Base-by-base conservation (phyloP, 768 basidiomycete genomes). In the Naganishia kalamii region DNA sequence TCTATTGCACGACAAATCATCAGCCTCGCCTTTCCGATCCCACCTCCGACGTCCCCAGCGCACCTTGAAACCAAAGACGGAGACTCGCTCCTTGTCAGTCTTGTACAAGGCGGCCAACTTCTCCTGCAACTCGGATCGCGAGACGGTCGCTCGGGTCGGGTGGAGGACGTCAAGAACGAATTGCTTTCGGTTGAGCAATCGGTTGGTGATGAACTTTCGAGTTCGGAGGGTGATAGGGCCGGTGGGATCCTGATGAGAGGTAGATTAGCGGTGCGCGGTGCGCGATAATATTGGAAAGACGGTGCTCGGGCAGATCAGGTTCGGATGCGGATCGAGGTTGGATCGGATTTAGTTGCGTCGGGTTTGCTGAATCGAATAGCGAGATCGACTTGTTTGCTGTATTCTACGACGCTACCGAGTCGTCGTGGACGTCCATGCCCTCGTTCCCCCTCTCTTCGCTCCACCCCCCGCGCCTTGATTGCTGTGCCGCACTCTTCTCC, bases 181-280 rank as follows among this genome's bases (percentile, higher is more conserved):
- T 84, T 98, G 96, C 76, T 90, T 89, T 73, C 96, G 89, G 72
- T 89, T 86, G 57, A 99, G 83, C 70, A 99, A 88, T 67, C 92
- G 91, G 85, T 99, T 99, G 78, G 93, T 96, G 81, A 97, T 89
- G 84, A 98, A 98, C 84, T 99, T 97, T 80, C 93, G 89, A 62
- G 96, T 96, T 75, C 96, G 90, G 79, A 99, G 84, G 71, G 96
- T 99, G 72, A 99, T 84, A 66, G 93, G 87, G 79, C 90, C 85
- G 69, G 69, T 61, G 67, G 73, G 73, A 67, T 77, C 75, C 73
- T 75, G 30, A 2, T 27, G 33, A 5, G 19, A 44, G 6, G 13
- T 29, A 27, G 15, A 13, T 33, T n/a, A n/a, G n/a, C n/a, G n/a
- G n/a, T n/a, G n/a, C n/a, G n/a, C n/a, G n/a, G n/a, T n/a, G n/a